Conservation (phyloP, 1,139 yeast species). For the Taphrina deformans region DNA sequence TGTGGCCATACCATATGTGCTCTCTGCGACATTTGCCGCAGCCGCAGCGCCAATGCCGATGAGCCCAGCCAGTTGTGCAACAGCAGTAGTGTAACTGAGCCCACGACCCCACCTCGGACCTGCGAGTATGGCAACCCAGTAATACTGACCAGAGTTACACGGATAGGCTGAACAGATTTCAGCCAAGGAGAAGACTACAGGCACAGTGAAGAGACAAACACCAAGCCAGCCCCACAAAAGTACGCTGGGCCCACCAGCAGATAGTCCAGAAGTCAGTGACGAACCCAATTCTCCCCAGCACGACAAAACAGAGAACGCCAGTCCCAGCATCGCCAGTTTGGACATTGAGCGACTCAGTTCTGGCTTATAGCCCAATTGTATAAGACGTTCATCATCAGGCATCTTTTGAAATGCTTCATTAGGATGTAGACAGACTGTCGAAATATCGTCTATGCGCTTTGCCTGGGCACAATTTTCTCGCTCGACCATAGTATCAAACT, state of each 20-base stretch:
- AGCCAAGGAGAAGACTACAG: conserved; percentile 62
- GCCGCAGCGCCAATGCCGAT: conserved; percentile 42
- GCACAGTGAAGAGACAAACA: conserved; percentile 58
- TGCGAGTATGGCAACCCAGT: conserved; percentile 42
- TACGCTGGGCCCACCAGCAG: conserved; percentile 49
- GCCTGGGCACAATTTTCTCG: neutral
- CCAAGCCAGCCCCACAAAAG: conserved; percentile 73
- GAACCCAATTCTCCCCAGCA: conserved; percentile 50
- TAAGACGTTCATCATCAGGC: conserved; percentile 42
- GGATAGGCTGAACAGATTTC: conserved; percentile 68
- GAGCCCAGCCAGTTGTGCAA: conserved; percentile 41
- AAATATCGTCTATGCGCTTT: neutral
- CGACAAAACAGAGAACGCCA: conserved; percentile 47
- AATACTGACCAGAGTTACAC: conserved; percentile 51
- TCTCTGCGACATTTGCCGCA: conserved; percentile 40
- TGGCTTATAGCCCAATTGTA: conserved; percentile 47
- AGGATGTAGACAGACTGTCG: no score
- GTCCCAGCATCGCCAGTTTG: conserved; percentile 47
- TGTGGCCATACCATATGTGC: conserved; percentile 41
- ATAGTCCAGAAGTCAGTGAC: conserved; percentile 45
- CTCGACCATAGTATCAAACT: no score
- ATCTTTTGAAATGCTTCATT: no score
- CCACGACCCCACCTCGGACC: conserved; percentile 38
- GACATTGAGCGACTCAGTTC: conserved; percentile 47
- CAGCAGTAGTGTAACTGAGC: conserved; percentile 38